Conservation (phyloP, 192 early-diverging fungal species). For the Funneliformis geosporum region DNA sequence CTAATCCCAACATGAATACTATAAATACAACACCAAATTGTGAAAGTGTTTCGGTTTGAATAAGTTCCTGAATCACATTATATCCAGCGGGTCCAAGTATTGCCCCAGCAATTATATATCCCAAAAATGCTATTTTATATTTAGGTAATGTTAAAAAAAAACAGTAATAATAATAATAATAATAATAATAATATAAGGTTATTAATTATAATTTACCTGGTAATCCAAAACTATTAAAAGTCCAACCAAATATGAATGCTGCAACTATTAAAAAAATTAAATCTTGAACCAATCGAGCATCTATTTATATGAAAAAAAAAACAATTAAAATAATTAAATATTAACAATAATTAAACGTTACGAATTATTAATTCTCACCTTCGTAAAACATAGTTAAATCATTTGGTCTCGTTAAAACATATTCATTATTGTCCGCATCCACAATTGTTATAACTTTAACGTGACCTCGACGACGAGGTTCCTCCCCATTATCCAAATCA, state of each 20-base stretch:
- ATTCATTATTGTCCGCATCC: conserved; percentile 58
- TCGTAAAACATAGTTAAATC: conserved; percentile 52
- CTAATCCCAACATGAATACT: conserved; percentile 59
- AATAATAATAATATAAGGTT: neutral
- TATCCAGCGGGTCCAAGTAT: conserved; percentile 48
- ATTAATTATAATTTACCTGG: conserved; percentile 34
- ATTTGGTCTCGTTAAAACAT: conserved; percentile 48
- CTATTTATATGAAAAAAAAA: conserved; percentile 27
- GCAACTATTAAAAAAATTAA: conserved; percentile 46
- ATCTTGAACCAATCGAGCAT: conserved; percentile 46
- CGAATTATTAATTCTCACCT: conserved; percentile 33
- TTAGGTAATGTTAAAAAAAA: conserved; percentile 32
- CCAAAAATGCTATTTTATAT: conserved; percentile 55
- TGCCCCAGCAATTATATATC: conserved; percentile 57
- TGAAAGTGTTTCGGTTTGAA: conserved; percentile 57
- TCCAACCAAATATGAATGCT: conserved; percentile 44
- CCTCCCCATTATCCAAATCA: conserved; percentile 30
- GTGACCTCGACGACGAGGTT: conserved; percentile 22
- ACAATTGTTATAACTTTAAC: conserved; percentile 43
- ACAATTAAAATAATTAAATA: neutral
- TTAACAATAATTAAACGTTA: neutral
- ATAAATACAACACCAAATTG: conserved; percentile 59
- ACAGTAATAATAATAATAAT: conserved; percentile 32
- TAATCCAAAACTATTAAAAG: conserved; percentile 41
- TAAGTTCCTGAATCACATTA: conserved; percentile 52